Evolutionary conservation across 805 yeast genomes (phyloP), one percentile per base, ranked within the genome.

Genomic region (Suhomyces xylopsoci): DNA sequence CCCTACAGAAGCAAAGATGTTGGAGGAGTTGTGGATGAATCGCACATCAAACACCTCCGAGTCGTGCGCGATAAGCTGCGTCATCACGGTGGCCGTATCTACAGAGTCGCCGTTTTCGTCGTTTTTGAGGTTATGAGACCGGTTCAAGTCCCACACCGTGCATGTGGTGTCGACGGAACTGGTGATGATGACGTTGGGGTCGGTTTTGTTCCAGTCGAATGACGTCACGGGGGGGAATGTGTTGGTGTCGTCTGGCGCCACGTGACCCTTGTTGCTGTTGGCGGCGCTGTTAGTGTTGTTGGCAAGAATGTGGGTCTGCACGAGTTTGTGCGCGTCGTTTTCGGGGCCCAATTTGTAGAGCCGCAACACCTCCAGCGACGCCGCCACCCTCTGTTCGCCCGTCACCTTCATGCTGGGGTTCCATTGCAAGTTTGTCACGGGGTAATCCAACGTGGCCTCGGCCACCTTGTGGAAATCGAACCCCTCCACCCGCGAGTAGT

Each of bases 61-160:
- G 66, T 94, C 99, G 69, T 94, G 99, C 0, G 99, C 98, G 58
- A 94, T 94, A 47, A 94, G 76, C 70, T 94, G 97, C 0, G 98
- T 93, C 64, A 87, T 88, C 14, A 96, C 96, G 3, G 78, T 73
- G 2, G 81, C 84, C 20, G 85, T 81, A 42, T 83, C 79, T 26
- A 51, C 38, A 10, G 46, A 49, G 34, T 52, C 51, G 20, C 45
- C 38, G 10, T 20, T 12, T 2, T 34, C 28, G 7, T 38, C 42
- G n/a, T 3, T 41, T 34, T 22, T 47, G 22, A 32, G n/a, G n/a
- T 54, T 47, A 30, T 59, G 58, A 5, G 71, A 60, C 26, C 78
- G 66, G 55, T 68, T 64, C 30, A 91, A 68, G 69, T 94, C 98
- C 98, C 99, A 94, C 3, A 91, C 84, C 0, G 98, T 92, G 70